A percentile compares a stretch with the other conserved stretches of the same genome.
Evolutionary conservation across 306 rosid species (phyloP).

Genomic region (Hippophae gyantsensis): DNA sequence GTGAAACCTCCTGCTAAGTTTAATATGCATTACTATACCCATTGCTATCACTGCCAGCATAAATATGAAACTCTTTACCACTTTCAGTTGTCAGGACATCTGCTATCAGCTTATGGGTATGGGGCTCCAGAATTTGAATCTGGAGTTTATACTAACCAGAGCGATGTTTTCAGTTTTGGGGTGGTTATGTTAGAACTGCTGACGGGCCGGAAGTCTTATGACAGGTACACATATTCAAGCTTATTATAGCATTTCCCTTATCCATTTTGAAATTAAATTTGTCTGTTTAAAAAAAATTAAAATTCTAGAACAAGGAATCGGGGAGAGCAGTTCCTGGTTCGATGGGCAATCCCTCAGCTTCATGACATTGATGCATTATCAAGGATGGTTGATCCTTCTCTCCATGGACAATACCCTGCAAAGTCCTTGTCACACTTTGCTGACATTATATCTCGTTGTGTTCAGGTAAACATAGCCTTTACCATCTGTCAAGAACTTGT

Average conservation of each 20-base stretch:
- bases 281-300: constrained; percentile 8
- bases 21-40: neutral
- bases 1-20: neutral
- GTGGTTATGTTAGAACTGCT: constrained; percentile 93
- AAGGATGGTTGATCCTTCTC: constrained; percentile 90
- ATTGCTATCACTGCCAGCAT: neutral
- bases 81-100: constrained; percentile 79
- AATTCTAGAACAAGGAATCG: constrained; percentile 43
- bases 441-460: constrained; percentile 79
- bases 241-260: neutral
- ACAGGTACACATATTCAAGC: constrained; percentile 38
- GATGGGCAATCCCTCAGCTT: constrained; percentile 93
- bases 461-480: constrained; percentile 47
- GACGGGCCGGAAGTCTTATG: constrained; percentile 82
- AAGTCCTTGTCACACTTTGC: constrained; percentile 88
- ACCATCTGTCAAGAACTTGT: neutral
- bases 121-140: constrained; percentile 98
- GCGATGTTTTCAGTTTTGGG: constrained; percentile 89
- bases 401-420: constrained; percentile 57
- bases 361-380: constrained; percentile 95
- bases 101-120: constrained; percentile 64
- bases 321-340: constrained; percentile 75
- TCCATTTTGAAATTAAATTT: neutral
- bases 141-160: constrained; percentile 70
- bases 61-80: constrained; percentile 12